phyloP scores from a whole-genome alignment of 495 filamentous ascomycete species.

The Tuber magnatum region DNA sequence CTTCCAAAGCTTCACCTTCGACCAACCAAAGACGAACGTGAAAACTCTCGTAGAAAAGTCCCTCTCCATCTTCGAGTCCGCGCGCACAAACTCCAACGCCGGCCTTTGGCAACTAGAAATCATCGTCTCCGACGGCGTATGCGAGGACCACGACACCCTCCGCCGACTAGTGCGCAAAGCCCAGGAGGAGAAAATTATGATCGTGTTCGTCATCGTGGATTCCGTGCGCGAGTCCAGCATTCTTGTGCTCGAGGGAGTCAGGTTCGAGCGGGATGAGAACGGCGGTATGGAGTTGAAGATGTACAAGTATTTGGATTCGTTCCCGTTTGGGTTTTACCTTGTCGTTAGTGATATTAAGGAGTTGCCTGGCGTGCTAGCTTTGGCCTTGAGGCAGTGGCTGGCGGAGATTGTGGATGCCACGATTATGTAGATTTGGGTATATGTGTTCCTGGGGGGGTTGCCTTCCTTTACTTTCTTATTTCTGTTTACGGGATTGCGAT shows the following conservation, averaged over 20 bases:
- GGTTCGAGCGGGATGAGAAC: conserved; percentile 59
- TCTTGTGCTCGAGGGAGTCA: conserved; percentile 70
- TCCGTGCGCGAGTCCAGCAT: conserved; percentile 59
- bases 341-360: conserved; percentile 88
- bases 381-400: conserved; percentile 92
- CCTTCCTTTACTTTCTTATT: neutral
- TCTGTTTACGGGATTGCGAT: neutral
- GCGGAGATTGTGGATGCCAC: conserved; percentile 68
- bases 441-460: neutral
- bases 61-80: conserved; percentile 69
- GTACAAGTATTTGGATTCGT: conserved; percentile 83
- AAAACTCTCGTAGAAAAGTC: conserved; percentile 65
- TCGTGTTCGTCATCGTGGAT: conserved; percentile 95
- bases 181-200: conserved; percentile 90
- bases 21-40: conserved; percentile 78
- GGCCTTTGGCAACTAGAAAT: conserved; percentile 96
- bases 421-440: conserved; percentile 6
- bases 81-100: conserved; percentile 51
- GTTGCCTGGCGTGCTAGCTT: conserved; percentile 78
- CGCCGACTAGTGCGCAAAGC: conserved; percentile 73
- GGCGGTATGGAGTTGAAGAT: conserved; percentile 66
- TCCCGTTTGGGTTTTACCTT: conserved; percentile 93
- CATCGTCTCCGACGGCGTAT: conserved; percentile 87
- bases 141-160: conserved; percentile 79
- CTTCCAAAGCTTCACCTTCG: conserved; percentile 77